Percentiles rank a stretch among this genome's conserved stretches.
phyloP scores from a whole-genome alignment of 768 basidiomycete species.

The Auricularia cornea region DNA sequence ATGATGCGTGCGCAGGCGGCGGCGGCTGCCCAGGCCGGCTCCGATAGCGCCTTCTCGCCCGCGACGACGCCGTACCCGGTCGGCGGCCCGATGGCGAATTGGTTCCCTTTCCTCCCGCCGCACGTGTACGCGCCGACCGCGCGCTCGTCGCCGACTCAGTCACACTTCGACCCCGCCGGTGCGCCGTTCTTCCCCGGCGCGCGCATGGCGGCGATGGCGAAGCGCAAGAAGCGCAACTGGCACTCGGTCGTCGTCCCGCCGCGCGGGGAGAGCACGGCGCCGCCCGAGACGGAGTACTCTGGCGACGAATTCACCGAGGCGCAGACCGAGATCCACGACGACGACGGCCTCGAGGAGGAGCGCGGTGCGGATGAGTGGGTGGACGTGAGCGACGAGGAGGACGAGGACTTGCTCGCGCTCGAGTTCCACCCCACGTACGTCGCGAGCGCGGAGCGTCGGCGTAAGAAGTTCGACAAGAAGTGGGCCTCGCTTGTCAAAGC shows the following conservation, averaged over 20 bases:
- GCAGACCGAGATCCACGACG: constrained; percentile 48
- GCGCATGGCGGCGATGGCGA: constrained; percentile 33
- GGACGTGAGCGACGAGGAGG: constrained; percentile 8
- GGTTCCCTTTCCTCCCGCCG: neutral
- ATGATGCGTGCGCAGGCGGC: neutral
- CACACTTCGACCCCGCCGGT: neutral
- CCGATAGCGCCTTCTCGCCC: neutral
- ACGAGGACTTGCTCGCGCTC: constrained; percentile 43
- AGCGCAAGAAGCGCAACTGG: constrained; percentile 13
- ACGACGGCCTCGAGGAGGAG: constrained; percentile 30
- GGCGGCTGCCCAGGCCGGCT: neutral
- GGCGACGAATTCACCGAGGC: neutral
- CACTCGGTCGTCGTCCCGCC: neutral
- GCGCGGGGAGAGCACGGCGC: constrained; percentile 22
- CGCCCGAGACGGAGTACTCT: constrained; percentile 21
- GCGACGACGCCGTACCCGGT: neutral
- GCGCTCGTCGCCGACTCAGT: neutral
- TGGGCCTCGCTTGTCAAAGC: constrained; percentile 72
- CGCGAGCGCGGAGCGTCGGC: constrained; percentile 55
- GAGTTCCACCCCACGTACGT: constrained; percentile 72
- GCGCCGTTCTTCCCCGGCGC: constrained; percentile 8
- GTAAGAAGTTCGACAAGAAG: constrained; percentile 62
- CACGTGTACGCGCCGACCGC: neutral
- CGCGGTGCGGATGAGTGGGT: constrained; percentile 4
- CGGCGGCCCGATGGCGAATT: neutral